A percentile compares a stretch with the other conserved stretches of the same genome.
Evolutionary conservation across 441 rosid genomes (phyloP).

Genomic region (Erodium chrysanthum): DNA sequence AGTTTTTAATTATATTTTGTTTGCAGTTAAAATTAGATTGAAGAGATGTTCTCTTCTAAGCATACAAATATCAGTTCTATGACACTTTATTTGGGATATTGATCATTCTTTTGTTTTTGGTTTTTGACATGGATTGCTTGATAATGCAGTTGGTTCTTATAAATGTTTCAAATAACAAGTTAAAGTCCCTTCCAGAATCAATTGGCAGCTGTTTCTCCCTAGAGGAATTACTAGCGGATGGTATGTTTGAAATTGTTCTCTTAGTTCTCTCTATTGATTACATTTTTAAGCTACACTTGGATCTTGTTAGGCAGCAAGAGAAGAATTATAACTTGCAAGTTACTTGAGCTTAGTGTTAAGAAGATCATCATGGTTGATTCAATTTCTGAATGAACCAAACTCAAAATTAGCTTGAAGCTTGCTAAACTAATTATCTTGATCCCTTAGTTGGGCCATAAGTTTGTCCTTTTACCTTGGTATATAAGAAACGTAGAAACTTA

Average conservation of each 20-base stretch:
- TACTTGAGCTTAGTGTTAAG: not conserved
- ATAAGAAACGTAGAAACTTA: not conserved
- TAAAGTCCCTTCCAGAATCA: constrained; percentile 83
- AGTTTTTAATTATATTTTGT: not conserved
- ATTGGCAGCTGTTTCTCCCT: constrained; percentile 87
- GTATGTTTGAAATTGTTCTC: constrained; percentile 30
- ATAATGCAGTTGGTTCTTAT: constrained; percentile 62
- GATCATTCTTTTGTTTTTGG: not conserved
- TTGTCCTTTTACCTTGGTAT: not conserved
- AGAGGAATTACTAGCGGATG: constrained; percentile 84
- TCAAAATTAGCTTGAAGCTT: not conserved
- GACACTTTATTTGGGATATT: not conserved
- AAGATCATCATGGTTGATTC: not conserved
- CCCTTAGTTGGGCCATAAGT: not conserved
- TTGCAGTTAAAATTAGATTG: not conserved
- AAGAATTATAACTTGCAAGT: not conserved
- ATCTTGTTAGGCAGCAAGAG: not conserved
- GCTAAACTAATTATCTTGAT: not conserved
- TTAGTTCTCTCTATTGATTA: not conserved
- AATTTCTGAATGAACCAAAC: not conserved
- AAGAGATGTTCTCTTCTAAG: not conserved
- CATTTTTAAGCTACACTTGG: not conserved
- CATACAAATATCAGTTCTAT: not conserved
- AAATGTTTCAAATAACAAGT: constrained; percentile 75
- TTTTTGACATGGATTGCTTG: constrained; percentile 18